A percentile compares a stretch with the other conserved stretches of the same genome.
These are phyloP conservation scores for Neurospora discreta DNA, from an alignment of 495 filamentous ascomycete species.

Conservation along the genomic window DNA sequence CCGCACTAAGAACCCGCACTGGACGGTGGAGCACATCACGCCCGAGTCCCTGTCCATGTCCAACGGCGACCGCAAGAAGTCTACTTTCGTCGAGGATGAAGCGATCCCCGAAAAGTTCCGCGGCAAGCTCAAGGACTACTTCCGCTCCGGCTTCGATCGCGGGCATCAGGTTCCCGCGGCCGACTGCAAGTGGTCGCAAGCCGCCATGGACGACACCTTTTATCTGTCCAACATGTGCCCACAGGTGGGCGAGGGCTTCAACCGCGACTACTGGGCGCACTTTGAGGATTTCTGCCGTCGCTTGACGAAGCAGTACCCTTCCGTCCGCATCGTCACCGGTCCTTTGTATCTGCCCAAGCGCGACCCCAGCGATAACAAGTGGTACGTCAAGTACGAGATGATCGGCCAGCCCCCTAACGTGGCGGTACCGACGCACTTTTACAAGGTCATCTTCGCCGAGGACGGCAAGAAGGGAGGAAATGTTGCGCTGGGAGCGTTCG, in stretches of 20 bases:
- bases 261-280: constrained; percentile 97
- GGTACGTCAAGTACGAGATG: constrained; percentile 93
- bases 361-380: constrained; percentile 74
- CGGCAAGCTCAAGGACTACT: constrained; percentile 84
- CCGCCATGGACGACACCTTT: constrained; percentile 91
- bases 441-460: constrained; percentile 95
- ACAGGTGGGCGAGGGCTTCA: constrained; percentile 95
- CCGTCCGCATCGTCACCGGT: constrained; percentile 83
- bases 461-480: constrained; percentile 60
- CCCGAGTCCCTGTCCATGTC: constrained; percentile 64
- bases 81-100: constrained; percentile 69
- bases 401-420: constrained; percentile 90
- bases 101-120: constrained; percentile 77
- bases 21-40: constrained; percentile 97
- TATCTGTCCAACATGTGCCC: constrained; percentile 92
- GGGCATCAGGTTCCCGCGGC: constrained; percentile 96
- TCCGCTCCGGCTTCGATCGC: constrained; percentile 89
- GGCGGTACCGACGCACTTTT: constrained; percentile 96
- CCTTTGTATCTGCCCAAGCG: constrained; percentile 81
- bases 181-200: constrained; percentile 90
- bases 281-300: constrained; percentile 93
- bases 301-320: constrained; percentile 67
- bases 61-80: constrained; percentile 76
- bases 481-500: constrained; percentile 87
- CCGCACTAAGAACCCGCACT: constrained; percentile 80